Evolutionary conservation across 257 asterid genomes (phyloP).

Genomic region (Solanum sejunctum): DNA sequence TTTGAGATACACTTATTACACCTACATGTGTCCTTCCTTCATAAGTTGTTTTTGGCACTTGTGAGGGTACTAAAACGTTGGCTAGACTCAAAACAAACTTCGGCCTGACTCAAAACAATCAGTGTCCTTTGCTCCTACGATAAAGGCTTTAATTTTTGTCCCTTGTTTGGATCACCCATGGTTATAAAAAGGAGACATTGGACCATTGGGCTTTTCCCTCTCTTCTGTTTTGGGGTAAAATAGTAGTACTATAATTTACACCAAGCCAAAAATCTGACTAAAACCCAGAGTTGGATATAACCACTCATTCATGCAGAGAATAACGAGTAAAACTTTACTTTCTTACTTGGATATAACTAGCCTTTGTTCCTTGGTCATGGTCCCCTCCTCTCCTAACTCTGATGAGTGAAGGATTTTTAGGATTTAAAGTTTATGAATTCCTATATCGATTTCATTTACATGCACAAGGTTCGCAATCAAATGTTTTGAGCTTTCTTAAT

Average conservation of each 20-base stretch:
- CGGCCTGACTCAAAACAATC: neutral
- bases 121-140: neutral
- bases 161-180: neutral
- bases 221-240: neutral
- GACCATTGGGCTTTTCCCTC: neutral
- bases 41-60: neutral
- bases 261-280: neutral
- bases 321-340: neutral
- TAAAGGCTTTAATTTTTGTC: neutral
- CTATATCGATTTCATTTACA: neutral
- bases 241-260: neutral
- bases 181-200: neutral
- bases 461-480: neutral
- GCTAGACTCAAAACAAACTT: neutral
- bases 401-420: neutral
- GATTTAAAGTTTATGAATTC: neutral
- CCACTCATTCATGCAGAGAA: neutral
- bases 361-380: neutral
- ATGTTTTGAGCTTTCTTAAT: neutral
- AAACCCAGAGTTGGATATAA: neutral
- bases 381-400: neutral
- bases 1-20: neutral
- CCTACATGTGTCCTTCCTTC: neutral
- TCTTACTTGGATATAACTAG: neutral
- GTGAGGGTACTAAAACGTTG: neutral